Evolutionary conservation across 345 rosid genomes (phyloP), one percentile per base, ranked within the genome.

Genomic region (Noccaea caerulescens): DNA sequence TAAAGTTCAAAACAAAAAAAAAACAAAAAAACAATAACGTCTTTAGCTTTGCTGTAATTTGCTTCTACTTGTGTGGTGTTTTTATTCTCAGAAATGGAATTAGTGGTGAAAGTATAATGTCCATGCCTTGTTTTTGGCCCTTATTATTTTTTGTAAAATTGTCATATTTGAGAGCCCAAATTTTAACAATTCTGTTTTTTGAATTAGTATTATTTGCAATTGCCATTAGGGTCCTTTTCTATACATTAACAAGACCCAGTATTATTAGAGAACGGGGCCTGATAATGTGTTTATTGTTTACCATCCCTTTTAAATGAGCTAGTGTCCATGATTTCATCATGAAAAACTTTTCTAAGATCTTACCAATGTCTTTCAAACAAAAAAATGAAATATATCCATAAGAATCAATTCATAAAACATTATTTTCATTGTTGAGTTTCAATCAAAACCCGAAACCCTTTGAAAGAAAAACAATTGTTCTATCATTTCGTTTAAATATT

Each of bases 81-180:
- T 59, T 23, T 8, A 39, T 27, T 13, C 30, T 27, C 12, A 12
- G 49, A 66, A 66, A 52, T 41, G 4, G 8, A 53, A 11, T 16
- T 43, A 14, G 32, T 12, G 3, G 39, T 42, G 61, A 30, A 53
- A 30, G 50, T n/a, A 11, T n/a, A 66, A 38, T 38, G 12, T 8
- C 10, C 38, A 51, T 34, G 45, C 36, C 44, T 8, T 9, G 56
- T 49, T 64, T 34, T 18, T 36, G 49, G 25, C 59, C 58, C 45
- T 46, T 45, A 34, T 1, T 41, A 20, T 43, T 55, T 33, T 33
- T 30, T 10, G 33, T 27, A 52, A 5, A 3, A 3, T 27, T 4
- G n/a, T 12, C 5, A 46, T 11, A 16, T 18, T 18, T 8, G 8
- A 4, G 36, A 51, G 14, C 58, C 59, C 38, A 36, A 36, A 13